Evolutionary conservation across 139 green algal genomes (phyloP), one percentile per base, ranked within the genome.

Genomic region (Chara braunii): DNA sequence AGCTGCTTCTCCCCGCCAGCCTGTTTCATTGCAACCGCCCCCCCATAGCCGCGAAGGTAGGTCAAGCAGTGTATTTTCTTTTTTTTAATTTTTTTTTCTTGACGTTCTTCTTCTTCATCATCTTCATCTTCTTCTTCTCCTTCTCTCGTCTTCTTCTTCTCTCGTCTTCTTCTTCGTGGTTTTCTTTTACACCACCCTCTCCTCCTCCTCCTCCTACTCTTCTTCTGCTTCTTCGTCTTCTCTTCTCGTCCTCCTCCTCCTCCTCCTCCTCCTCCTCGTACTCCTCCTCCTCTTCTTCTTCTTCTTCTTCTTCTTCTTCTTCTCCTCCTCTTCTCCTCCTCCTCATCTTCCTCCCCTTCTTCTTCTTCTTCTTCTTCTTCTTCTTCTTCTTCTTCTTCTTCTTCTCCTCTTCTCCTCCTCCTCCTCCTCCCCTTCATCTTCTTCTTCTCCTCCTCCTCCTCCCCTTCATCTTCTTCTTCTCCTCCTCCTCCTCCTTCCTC

Each of bases 251-350:
- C 50, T 59, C 45, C 50, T 18, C 18, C 14, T 18, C n/a, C 14
- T 59, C 18, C 50, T 59, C 45, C 50, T 18, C 18, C 14, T 18
- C n/a, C 14, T 59, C 18, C 50, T 59, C 45, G n/a, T 18, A 30
- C 14, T 18, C n/a, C 14, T 59, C 18, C 50, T 59, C 45, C 50
- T 18, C 14, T 59, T 18, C 50, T 59, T 53, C 50, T 18, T 59
- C 14, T 18, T 14, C 14, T 59, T 18, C 50, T 59, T 53, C 50
- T 18, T 59, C 40, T 59, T 14, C 50, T 59, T 59, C 50, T 18
- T 53, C 14, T 18, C n/a, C 14, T 59, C 18, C 50, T 59, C 45
- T 18, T 18, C 14, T 59, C 18, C 50, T 59, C 45, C 50, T 18
- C 45, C 14, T 18, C n/a, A 18, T 59, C 18, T 23, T 59, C 45